Conservation (phyloP, 306 rosid genomes). For the Trichosanthes cucumerina region DNA sequence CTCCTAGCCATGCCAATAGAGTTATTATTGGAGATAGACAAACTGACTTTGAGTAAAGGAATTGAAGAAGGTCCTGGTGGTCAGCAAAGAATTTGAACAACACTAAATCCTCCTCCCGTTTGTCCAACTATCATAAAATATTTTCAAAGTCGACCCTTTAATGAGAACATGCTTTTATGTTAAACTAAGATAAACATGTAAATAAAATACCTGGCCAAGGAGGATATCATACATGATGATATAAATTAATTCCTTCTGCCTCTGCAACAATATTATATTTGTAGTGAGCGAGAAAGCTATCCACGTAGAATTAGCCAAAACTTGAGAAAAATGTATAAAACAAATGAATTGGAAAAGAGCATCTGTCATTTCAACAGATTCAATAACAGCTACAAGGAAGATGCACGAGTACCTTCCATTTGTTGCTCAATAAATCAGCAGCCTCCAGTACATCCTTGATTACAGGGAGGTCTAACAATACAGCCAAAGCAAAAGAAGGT, state of each 20-base stretch:
- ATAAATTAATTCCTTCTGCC: slow-evolving; percentile 62
- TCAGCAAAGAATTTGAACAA: neutral
- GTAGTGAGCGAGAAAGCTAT: neutral
- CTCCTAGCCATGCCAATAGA: neutral
- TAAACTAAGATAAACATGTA: neutral
- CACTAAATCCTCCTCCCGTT: neutral
- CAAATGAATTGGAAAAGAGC: neutral
- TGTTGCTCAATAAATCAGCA: slow-evolving; percentile 38
- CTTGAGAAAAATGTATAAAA: neutral
- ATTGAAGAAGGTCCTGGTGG: neutral
- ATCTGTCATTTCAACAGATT: neutral
- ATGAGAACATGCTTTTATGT: neutral
- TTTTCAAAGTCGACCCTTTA: neutral
- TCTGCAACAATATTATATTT: slow-evolving; percentile 29
- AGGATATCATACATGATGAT: slow-evolving; percentile 74
- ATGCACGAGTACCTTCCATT: slow-evolving; percentile 64
- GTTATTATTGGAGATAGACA: neutral
- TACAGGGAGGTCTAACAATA: slow-evolving; percentile 55
- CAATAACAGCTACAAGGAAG: neutral
- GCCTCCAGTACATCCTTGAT: slow-evolving; percentile 56
- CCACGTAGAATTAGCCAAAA: neutral
- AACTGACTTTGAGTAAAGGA: neutral
- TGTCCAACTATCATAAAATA: neutral
- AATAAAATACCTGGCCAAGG: slow-evolving; percentile 58
- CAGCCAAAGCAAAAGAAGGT: neutral